phyloP scores from a whole-genome alignment of 2,329 filamentous ascomycete genomes.

The Botrytis byssoidea region DNA sequence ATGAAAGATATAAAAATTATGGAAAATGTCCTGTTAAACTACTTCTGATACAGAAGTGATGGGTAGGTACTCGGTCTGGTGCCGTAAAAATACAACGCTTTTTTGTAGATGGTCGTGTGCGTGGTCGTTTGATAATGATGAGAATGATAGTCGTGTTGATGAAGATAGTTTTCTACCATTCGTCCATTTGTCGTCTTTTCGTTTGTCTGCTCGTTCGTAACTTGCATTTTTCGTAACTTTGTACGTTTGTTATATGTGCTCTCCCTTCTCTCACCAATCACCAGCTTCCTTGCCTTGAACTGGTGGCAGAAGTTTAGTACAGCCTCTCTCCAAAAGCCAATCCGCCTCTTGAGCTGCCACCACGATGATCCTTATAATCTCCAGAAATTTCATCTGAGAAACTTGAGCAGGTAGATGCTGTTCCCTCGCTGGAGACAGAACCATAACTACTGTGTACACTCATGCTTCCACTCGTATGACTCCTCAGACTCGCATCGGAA shows the following conservation, averaged over 20 bases:
- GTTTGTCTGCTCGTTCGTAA: not conserved
- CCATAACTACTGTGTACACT: slow-evolving; percentile 4
- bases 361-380: not conserved
- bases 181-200: not conserved
- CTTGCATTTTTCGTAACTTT: slow-evolving; percentile 15
- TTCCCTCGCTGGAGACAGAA: not conserved
- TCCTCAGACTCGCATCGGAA: slow-evolving; percentile 26
- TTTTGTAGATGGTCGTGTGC: not conserved
- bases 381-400: not conserved
- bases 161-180: not conserved
- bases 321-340: slow-evolving; percentile 47
- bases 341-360: slow-evolving; percentile 25
- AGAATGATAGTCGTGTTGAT: not conserved
- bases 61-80: not conserved
- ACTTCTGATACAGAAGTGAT: not conserved
- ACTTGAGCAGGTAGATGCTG: not conserved
- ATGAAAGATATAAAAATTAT: not conserved
- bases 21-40: not conserved
- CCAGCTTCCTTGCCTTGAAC: too few species aligned
- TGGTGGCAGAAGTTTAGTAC: slow-evolving; percentile 39
- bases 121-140: not conserved
- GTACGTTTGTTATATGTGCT: slow-evolving; percentile 1
- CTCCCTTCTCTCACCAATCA: not conserved
- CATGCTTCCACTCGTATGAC: slow-evolving; percentile 18
- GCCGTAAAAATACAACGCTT: slow-evolving; percentile 3